Base-by-base conservation (phyloP, 208 protist species). In the Kentomonas sorsogonicus region DNA sequence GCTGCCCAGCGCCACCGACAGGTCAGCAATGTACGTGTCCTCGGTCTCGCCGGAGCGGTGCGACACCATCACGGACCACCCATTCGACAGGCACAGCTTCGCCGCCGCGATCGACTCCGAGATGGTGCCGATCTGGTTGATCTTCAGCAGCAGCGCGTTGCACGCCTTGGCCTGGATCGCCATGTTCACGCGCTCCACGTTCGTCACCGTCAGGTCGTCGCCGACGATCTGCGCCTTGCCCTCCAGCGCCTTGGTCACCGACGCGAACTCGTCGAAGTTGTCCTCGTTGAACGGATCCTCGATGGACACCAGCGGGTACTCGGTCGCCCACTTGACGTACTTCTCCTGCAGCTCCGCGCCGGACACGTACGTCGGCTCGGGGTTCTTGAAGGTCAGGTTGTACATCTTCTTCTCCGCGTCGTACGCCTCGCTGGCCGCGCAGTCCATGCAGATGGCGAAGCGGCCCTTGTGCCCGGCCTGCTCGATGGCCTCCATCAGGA, bases 271-370 rank as follows among this genome's bases (percentile, higher is more conserved):
- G 44, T 95, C 95, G 66, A 93, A 98, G 83, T 99, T 98, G 74
- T 99, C 95, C 82, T 99, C 85, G 67, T 98, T 97, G 69, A 99
- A 99, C 13, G 96, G 96, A 79, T 99, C 98, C 88, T 99, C 98
- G 72, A 99, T 99, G 29, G 96, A 99, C 62, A 99, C 77, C 44
- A 99, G 93, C 41, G 96, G 96, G 72, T 98, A 99, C 29, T 99
- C 73, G 40, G 59, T 47, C 26, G 69, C 71, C 70, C 96, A 98
- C 48, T 77, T 63, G 34, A 64, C 59, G 80, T 99, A 99, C n/a
- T 97, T 84, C 22, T 94, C 81, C 31, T 74, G 74, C 38, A 99
- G 75, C 70, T 96, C 40, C 46, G 81, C 77, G 41, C 53, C 76
- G n/a, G 82, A 79, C 33, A 93, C 66, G 48, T 74, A 81, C 25